These are phyloP conservation scores for Phascolomyces articulosus DNA, from an alignment of 371 early-diverging fungal species.

Conservation along the genomic window DNA sequence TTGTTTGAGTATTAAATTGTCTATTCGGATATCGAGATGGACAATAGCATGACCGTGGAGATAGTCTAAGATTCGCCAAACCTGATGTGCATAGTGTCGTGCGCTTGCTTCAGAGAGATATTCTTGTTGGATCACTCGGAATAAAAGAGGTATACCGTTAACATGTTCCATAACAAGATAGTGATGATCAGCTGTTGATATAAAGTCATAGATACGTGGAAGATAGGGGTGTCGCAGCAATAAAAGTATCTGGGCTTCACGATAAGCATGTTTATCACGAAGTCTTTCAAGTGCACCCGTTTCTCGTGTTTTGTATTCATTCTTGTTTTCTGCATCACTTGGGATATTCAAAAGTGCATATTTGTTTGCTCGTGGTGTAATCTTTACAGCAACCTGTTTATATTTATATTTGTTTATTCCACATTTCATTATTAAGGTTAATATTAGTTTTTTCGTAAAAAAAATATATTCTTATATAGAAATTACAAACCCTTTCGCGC, in stretches of 20 bases:
- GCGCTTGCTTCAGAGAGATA: not conserved
- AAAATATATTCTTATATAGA: too few relatives aligned
- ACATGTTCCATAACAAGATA: constrained; percentile 4
- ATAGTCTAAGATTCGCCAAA: not conserved
- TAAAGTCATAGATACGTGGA: not conserved
- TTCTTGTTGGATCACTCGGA: not conserved
- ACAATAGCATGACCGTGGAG: constrained; percentile 5
- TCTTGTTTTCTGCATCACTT: not conserved
- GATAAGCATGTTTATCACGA: not conserved
- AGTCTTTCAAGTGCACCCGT: not conserved
- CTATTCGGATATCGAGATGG: not conserved
- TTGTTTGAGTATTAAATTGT: not conserved
- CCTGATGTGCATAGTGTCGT: not conserved
- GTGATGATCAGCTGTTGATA: not conserved
- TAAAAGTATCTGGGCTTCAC: not conserved
- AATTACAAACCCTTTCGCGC: not conserved
- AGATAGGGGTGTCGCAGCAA: not conserved
- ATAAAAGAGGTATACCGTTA: not conserved
- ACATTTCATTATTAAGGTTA: too few relatives aligned
- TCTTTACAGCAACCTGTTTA: not conserved
- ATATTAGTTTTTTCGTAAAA: too few relatives aligned
- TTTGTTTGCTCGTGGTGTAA: constrained; percentile 2
- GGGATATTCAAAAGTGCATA: not conserved
- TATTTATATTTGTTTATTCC: too few relatives aligned
- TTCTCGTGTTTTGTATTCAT: not conserved